Percentiles rank a stretch among this genome's conserved stretches.
phyloP scores from a whole-genome alignment of 768 basidiomycete species.

The Podaxis sp. region DNA sequence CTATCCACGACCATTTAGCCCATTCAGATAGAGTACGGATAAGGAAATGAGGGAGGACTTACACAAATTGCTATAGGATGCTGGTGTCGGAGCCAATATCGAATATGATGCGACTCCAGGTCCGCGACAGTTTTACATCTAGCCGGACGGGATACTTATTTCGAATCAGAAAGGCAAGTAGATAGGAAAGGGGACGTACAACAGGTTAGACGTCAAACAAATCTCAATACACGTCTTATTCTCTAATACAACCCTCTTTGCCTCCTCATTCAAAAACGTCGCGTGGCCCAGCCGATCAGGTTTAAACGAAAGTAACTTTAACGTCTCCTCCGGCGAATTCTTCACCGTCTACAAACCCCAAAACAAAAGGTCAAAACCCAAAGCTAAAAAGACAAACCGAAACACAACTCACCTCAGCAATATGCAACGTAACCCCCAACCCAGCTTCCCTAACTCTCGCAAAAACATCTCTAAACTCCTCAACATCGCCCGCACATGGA shows the following conservation, averaged over 20 bases:
- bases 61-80: conserved; percentile 82
- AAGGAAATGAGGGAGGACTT: conserved; percentile 24
- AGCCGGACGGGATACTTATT: background rate
- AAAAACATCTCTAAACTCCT: conserved; percentile 49
- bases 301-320: conserved; percentile 53
- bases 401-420: conserved; percentile 64
- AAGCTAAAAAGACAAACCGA: background rate
- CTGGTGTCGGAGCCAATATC: conserved; percentile 55
- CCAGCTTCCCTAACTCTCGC: conserved; percentile 54
- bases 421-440: conserved; percentile 74
- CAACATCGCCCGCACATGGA: conserved; percentile 60
- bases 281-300: conserved; percentile 79
- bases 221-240: conserved; percentile 70
- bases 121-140: conserved; percentile 69
- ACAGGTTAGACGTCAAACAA: conserved; percentile 75
- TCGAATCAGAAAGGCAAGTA: background rate
- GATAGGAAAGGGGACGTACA: conserved; percentile 41
- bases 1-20: conserved; percentile 33
- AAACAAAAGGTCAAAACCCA: background rate
- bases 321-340: conserved; percentile 57
- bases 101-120: conserved; percentile 72
- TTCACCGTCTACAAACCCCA: conserved; percentile 35
- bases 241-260: conserved; percentile 50
- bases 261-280: conserved; percentile 69
- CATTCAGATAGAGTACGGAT: background rate